phyloP scores from a whole-genome alignment of 2,329 filamentous ascomycete species.

The Apiospora sp. region DNA sequence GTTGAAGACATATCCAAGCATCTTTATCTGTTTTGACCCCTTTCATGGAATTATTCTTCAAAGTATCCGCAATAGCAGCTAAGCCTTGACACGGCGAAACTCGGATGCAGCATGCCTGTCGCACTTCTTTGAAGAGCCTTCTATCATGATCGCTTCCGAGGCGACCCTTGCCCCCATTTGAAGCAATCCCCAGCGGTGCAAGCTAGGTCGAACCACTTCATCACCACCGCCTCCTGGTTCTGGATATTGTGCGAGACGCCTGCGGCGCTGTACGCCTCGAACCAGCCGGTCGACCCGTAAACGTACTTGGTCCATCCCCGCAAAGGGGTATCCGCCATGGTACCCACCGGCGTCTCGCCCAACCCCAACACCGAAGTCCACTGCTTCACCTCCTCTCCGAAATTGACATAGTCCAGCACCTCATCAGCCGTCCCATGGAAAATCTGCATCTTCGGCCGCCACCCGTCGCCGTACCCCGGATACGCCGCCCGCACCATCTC shows the following conservation, averaged over 20 bases:
- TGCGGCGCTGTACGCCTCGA: slow-evolving; percentile 49
- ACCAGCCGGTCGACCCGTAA: slow-evolving; percentile 46
- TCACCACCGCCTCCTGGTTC: slow-evolving; percentile 46
- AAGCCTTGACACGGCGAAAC: no score
- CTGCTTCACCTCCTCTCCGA: slow-evolving; percentile 61
- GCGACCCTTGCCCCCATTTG: slow-evolving; percentile 44
- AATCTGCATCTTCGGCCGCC: slow-evolving; percentile 63
- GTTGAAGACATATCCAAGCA: neutral
- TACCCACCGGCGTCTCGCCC: slow-evolving; percentile 38
- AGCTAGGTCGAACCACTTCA: slow-evolving; percentile 48
- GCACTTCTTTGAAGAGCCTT: neutral
- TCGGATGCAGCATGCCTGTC: neutral
- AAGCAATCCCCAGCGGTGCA: slow-evolving; percentile 45
- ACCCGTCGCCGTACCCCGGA: slow-evolving; percentile 56
- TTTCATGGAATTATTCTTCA: neutral
- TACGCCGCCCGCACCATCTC: slow-evolving; percentile 51
- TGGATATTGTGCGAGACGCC: slow-evolving; percentile 50
- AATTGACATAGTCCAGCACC: slow-evolving; percentile 59
- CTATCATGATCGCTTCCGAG: neutral
- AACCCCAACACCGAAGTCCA: slow-evolving; percentile 55
- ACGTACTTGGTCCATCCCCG: slow-evolving; percentile 47
- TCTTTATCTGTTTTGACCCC: neutral
- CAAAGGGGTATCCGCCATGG: slow-evolving; percentile 44
- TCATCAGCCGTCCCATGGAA: slow-evolving; percentile 63
- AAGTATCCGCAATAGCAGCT: neutral